Base-by-base conservation (phyloP, 495 filamentous ascomycete species). In the Penicillium silybi region DNA sequence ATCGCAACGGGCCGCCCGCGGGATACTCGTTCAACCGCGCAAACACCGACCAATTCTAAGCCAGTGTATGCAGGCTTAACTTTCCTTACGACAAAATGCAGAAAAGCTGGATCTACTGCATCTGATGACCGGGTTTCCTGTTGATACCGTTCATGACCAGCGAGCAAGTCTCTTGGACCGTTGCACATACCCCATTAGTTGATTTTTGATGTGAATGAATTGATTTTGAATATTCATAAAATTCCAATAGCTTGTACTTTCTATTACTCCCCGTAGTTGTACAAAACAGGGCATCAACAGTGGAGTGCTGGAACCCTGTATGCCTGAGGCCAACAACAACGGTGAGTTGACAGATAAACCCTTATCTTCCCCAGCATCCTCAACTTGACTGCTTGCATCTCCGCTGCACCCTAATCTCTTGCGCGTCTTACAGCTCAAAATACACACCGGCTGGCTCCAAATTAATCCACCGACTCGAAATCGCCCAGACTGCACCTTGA, bases 31-130 rank as follows among this genome's bases (percentile, higher is more conserved):
- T 66, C 40, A 61, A 56, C 18, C 63, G 63, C 15, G 46, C 63
- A 25, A 53, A 66, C 23, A 66, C 63, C 7, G 50, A 64, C 26
- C 63, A 58, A 43, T 64, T 55, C 23, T 66, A 47, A 66, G 8
- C 15, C 11, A 10, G 23, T 38, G 1, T 18, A 6, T 23, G 2
- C 16, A 11, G 13, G 3, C 39, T 29, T 6, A 20, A 15, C 41
- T 7, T 18, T 38, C 50, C 17, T 53, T 53, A 60, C 38, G 54
- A 65, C 34, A 22, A 43, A 47, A 18, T 42, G 47, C 49, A 42
- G 40, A 44, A 48, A 23, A 64, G 63, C 63, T 57, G 63, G 63
- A 47, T 56, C 44, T 19, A 46, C 50, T 59, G 55, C 47, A 41
- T 23, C 38, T 57, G 19, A 66, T 58, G 57, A 58, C 50, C 45